Evolutionary conservation across 768 basidiomycete species (phyloP).

Genomic region (Mycena belliarum): DNA sequence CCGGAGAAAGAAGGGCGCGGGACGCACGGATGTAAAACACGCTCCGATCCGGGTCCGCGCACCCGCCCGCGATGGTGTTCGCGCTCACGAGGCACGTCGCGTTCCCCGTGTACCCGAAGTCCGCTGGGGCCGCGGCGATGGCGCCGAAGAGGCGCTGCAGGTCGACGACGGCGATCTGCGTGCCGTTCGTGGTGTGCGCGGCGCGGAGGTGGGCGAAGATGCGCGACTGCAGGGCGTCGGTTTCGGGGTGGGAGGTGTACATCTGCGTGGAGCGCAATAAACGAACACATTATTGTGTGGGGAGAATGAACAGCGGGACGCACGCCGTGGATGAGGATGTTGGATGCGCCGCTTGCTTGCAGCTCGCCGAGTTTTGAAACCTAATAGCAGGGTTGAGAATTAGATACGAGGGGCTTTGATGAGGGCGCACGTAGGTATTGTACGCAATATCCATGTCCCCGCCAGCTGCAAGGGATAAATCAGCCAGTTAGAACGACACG

Average conservation of each 20-base stretch:
- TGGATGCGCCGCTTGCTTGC: conserved; percentile 31
- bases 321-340: conserved; percentile 34
- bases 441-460: conserved; percentile 26
- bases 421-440: conserved; percentile 26
- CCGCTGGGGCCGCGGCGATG: conserved; percentile 25
- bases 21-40: conserved; percentile 34
- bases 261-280: too few species aligned
- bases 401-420: not conserved
- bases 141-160: conserved; percentile 29
- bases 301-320: not conserved
- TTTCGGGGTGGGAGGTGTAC: conserved; percentile 32
- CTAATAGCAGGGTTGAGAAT: conserved; percentile 4
- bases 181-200: conserved; percentile 29
- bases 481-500: not conserved
- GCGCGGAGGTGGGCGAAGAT: conserved; percentile 29
- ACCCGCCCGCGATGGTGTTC: conserved; percentile 32
- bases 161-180: conserved; percentile 33
- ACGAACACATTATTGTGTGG: too few species aligned
- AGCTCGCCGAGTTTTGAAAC: conserved; percentile 29
- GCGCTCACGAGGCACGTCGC: conserved; percentile 34
- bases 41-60: conserved; percentile 30
- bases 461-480: conserved; percentile 21
- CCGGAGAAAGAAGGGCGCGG: not conserved
- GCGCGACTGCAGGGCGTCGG: conserved; percentile 28
- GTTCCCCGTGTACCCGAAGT: conserved; percentile 31